Percentiles rank a stretch among this genome's conserved stretches.
Evolutionary conservation across 2,329 filamentous ascomycete genomes (phyloP).

Genomic region (Aspergillus fijiensis): DNA sequence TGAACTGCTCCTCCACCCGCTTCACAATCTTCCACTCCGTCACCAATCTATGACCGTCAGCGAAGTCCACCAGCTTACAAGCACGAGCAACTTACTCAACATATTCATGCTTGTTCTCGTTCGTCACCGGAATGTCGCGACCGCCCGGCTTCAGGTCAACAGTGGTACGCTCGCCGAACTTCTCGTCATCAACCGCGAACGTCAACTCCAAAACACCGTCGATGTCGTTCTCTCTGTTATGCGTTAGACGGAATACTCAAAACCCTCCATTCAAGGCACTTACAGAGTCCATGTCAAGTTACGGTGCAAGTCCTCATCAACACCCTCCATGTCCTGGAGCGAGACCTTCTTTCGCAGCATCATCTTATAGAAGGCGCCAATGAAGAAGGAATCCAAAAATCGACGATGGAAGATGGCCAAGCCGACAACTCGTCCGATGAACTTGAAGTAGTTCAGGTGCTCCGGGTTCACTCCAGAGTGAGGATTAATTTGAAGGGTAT

Average conservation of each 20-base stretch:
- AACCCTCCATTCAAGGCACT: slow-evolving; percentile 26
- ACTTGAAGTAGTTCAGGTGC: slow-evolving; percentile 99
- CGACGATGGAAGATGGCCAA: slow-evolving; percentile 96
- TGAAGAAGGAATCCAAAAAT: slow-evolving; percentile 98
- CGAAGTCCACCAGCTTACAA: background rate
- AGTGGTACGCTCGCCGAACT: slow-evolving; percentile 90
- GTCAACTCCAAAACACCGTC: slow-evolving; percentile 92
- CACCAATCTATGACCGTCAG: slow-evolving; percentile 62
- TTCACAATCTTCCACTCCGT: slow-evolving; percentile 99
- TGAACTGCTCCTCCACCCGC: slow-evolving; percentile 96
- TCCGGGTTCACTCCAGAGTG: slow-evolving; percentile 99
- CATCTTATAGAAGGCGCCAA: slow-evolving; percentile 99
- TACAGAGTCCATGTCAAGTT: slow-evolving; percentile 93
- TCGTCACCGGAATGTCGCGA: slow-evolving; percentile 90
- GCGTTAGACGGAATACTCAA: slow-evolving; percentile 20
- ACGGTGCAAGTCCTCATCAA: slow-evolving; percentile 95
- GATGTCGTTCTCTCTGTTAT: slow-evolving; percentile 80
- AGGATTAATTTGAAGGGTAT: slow-evolving; percentile 98
- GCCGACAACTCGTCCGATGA: slow-evolving; percentile 95
- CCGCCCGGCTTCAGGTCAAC: slow-evolving; percentile 92
- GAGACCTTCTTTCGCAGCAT: slow-evolving; percentile 89
- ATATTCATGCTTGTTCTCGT: slow-evolving; percentile 99
- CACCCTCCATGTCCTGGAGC: slow-evolving; percentile 96
- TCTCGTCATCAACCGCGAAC: slow-evolving; percentile 95
- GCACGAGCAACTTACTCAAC: slow-evolving; percentile 67